Evolutionary conservation across 1,284 basidiomycete genomes (phyloP), one percentile per base, ranked within the genome.

Genomic region (Rhodotorula glutinis): DNA sequence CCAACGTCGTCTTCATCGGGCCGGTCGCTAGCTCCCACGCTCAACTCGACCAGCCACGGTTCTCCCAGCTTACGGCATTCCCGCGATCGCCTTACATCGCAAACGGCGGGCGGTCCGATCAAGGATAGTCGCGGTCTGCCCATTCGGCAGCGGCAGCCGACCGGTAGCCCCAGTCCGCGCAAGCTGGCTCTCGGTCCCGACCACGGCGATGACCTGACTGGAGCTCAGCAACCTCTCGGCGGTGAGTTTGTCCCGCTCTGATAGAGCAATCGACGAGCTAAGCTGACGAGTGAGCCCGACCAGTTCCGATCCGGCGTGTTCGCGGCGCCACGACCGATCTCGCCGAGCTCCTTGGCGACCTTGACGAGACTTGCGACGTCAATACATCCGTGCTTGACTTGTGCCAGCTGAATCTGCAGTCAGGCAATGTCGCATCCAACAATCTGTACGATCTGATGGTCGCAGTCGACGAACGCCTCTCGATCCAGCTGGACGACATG

Each of bases 131-230:
- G 49, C 19, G 71, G 68, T 3, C 49, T 72, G 17, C 71, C 71
- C 14, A 13, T 57, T 30, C 65, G 63, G 40, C 14, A 29, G 0
- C 43, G 54, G 11, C 61, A 60, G 46, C 44, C 41, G 44, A 59
- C 44, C 27, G 17, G 44, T 13, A n/a, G 23, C 10, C 56, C 23
- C 33, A 64, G 66, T n/a, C 66, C 69, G 23, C 64, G 53, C 60
- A 72, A 70, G 47, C 40, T 49, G 49, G 60, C 71, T 29, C 57
- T 72, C 41, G 71, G 71, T 2, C 71, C 71, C 11, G 71, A 70
- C 55, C 65, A 72, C 25, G 49, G 33, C 33, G 53, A 52, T 67
- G n/a, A 72, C 69, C 33, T 53, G 46, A 7, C 67, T 72, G 70
- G 60, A 47, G 23, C 57, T 63, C 19, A 33, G 23, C 23, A 53